These are phyloP conservation scores for Aspergillus intermedius DNA, from an alignment of 2,329 filamentous ascomycete genomes.

Conservation along the genomic window DNA sequence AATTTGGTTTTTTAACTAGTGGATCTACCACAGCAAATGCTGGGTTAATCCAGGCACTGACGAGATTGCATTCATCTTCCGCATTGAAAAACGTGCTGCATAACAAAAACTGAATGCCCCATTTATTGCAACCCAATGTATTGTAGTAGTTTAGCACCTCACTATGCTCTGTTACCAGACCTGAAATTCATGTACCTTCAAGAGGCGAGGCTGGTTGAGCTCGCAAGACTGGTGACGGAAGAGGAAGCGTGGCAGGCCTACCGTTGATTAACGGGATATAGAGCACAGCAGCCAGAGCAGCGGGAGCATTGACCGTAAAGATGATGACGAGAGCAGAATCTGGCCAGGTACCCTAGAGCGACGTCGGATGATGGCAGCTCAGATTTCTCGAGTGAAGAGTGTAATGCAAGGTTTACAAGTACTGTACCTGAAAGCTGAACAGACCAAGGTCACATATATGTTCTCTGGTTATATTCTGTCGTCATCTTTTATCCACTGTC, in stretches of 20 bases:
- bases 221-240: conserved; percentile 9
- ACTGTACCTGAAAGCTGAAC: conserved; percentile 5
- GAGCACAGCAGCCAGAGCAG: conserved; percentile 15
- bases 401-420: conserved; percentile 4
- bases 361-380: conserved; percentile 6
- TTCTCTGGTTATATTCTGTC: conserved; percentile 11
- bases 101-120: conserved; percentile 18
- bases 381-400: neutral
- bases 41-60: conserved; percentile 18
- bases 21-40: conserved; percentile 12
- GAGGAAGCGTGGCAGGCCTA: conserved; percentile 9
- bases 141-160: conserved; percentile 14
- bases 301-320: conserved; percentile 19
- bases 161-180: conserved; percentile 2
- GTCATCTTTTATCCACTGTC: conserved; percentile 9
- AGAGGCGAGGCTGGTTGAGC: neutral
- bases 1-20: conserved; percentile 1
- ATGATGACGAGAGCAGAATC: conserved; percentile 13
- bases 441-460: conserved; percentile 17
- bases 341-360: conserved; percentile 15
- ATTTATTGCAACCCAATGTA: conserved; percentile 17
- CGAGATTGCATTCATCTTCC: conserved; percentile 18
- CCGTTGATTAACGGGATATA: conserved; percentile 11
- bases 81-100: conserved; percentile 18
- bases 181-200: neutral